Conservation (phyloP, 2,329 filamentous ascomycete genomes). For the Cercospora sp. region DNA sequence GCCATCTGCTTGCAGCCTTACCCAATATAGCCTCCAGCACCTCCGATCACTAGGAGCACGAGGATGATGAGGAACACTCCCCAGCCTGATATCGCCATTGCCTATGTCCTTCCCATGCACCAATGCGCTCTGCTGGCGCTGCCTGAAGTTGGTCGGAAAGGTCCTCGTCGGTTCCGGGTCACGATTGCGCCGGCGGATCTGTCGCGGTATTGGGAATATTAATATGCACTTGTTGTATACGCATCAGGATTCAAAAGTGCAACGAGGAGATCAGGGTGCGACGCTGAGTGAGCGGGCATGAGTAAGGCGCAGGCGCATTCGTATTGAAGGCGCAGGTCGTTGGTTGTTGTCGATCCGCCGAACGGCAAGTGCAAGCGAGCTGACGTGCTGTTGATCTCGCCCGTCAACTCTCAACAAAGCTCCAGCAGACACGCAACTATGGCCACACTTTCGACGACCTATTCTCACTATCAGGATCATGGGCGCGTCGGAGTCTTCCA, state of each 20-base stretch:
- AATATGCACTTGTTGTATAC: not conserved
- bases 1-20: slow-evolving; percentile 19
- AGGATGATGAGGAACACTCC: slow-evolving; percentile 74
- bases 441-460: not conserved
- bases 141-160: not conserved
- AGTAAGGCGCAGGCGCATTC: not conserved
- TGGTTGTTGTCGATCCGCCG: not conserved
- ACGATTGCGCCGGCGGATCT: not conserved
- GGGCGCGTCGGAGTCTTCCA: slow-evolving; percentile 26
- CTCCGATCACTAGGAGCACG: slow-evolving; percentile 60
- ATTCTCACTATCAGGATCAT: slow-evolving; percentile 12
- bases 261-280: not conserved
- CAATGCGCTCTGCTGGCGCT: slow-evolving; percentile 7
- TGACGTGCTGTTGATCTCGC: not conserved
- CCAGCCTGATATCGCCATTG: slow-evolving; percentile 39
- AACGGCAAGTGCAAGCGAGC: slow-evolving; percentile 5
- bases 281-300: not conserved
- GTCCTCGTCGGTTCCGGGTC: not conserved
- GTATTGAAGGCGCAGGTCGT: slow-evolving; percentile 3
- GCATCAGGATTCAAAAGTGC: not conserved
- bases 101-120: slow-evolving; percentile 14
- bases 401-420: not conserved
- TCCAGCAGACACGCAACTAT: not conserved
- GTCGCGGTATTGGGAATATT: not conserved
- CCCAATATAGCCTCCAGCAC: slow-evolving; percentile 64